These are phyloP conservation scores for Sinapis alba DNA, from an alignment of 441 rosid genomes.

Conservation along the genomic window DNA sequence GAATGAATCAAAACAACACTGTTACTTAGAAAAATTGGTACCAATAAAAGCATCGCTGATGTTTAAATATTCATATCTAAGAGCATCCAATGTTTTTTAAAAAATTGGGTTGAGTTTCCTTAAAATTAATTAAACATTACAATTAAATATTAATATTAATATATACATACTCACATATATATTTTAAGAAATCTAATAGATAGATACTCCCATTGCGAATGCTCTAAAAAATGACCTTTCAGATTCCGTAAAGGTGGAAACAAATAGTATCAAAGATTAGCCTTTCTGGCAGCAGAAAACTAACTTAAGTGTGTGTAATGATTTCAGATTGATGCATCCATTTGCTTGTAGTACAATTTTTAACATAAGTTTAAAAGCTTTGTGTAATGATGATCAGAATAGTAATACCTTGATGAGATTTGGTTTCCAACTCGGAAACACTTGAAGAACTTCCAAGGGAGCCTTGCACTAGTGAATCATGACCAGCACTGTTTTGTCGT, in stretches of 20 bases:
- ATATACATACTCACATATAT: too few relatives aligned
- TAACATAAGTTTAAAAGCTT: neutral
- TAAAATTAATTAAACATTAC: too few relatives aligned
- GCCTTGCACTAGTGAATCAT: constrained; percentile 49
- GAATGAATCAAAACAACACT: too few relatives aligned
- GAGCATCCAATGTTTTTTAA: too few relatives aligned
- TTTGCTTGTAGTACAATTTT: neutral
- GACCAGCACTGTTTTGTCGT: constrained; percentile 44
- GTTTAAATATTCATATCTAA: neutral
- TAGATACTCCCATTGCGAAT: too few relatives aligned
- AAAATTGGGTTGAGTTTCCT: too few relatives aligned
- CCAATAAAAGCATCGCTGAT: too few relatives aligned
- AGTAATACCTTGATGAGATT: constrained; percentile 56
- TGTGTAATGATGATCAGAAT: constrained; percentile 18
- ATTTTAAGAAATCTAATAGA: too few relatives aligned
- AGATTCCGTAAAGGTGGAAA: neutral
- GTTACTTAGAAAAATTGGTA: too few relatives aligned
- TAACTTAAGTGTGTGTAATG: neutral
- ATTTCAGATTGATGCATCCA: neutral
- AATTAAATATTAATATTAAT: too few relatives aligned
- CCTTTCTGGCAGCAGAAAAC: neutral
- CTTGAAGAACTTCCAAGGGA: constrained; percentile 50
- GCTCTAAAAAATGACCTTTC: constrained; percentile 23
- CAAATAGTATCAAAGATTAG: constrained; percentile 2
- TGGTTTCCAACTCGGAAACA: constrained; percentile 57